Evolutionary conservation across 192 early-diverging fungal species (phyloP), one percentile per base, ranked within the genome.

Genomic region (Coemansia sp.): DNA sequence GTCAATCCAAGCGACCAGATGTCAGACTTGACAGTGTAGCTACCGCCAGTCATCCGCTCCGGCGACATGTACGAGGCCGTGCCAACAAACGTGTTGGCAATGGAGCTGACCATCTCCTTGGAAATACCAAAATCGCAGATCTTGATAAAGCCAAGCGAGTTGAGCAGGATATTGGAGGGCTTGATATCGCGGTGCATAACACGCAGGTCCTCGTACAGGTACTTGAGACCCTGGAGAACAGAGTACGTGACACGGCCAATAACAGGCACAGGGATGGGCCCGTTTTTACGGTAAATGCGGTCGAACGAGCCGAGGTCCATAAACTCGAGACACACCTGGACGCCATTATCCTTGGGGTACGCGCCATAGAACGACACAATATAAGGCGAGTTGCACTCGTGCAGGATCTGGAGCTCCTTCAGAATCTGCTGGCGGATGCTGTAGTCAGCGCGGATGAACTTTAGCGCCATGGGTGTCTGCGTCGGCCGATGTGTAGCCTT

Each of bases 361-460:
- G 97, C 94, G 36, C 97, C 97, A 69, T 96, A 99, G 72, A 95
- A 99, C 34, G 91, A 90, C 33, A 99, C 95, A 68, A 98, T 98
- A 69, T 97, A 92, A 62, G 90, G 89, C 35, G 92, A 93, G 68
- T 93, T 93, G 80, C 95, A 98, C 65, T 95, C 93, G 74, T 96
- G 93, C 75, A 98, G 86, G 73, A 98, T 93, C 72, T 94, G 90
- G 55, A 99, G 86, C 75, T 99, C 97, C 42, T 94, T 90, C 67
- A 95, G 82, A 59, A 99, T 93, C 77, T 95, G 93, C 80, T 93
- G 93, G 69, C 83, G 91, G 70, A 88, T 88, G 65, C 70, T 87
- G 59, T 83, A 84, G 68, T 91, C 88, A 11, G 88, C 88, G n/a
- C 79, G 66, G 43, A 82, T 76, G 41, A 77, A 76, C 91, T 99